phyloP scores from a whole-genome alignment of 1,284 basidiomycete species.

The Athelia sp. region DNA sequence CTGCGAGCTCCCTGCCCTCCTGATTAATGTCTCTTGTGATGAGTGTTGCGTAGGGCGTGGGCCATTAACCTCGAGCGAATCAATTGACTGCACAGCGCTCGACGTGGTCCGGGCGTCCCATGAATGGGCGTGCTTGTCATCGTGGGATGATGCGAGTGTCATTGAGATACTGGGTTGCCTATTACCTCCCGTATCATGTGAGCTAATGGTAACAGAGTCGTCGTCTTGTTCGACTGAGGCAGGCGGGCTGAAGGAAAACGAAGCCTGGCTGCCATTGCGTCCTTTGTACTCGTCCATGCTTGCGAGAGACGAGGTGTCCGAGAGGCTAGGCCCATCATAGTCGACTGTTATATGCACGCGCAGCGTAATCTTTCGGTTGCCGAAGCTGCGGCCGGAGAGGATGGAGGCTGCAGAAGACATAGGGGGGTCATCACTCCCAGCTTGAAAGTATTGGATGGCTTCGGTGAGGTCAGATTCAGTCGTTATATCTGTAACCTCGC shows the following conservation, averaged over 20 bases:
- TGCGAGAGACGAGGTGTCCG: slow-evolving; percentile 77
- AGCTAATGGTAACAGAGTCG: slow-evolving; percentile 69
- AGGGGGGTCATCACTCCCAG: slow-evolving; percentile 61
- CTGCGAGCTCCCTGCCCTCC: slow-evolving; percentile 9
- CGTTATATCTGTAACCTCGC: slow-evolving; percentile 65
- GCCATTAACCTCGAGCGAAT: neutral
- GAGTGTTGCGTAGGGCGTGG: slow-evolving; percentile 4
- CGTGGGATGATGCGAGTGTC: neutral
- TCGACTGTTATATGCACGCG: slow-evolving; percentile 75
- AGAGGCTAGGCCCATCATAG: slow-evolving; percentile 87
- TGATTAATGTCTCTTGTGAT: slow-evolving; percentile 2
- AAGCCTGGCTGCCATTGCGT: slow-evolving; percentile 54
- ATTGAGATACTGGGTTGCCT: neutral
- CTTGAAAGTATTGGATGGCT: slow-evolving; percentile 81
- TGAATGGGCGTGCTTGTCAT: neutral
- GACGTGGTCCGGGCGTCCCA: neutral
- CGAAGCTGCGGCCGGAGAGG: slow-evolving; percentile 66
- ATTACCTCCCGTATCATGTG: slow-evolving; percentile 47
- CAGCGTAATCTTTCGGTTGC: slow-evolving; percentile 66
- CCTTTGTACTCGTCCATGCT: slow-evolving; percentile 69
- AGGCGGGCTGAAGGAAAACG: slow-evolving; percentile 42
- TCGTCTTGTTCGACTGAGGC: slow-evolving; percentile 50
- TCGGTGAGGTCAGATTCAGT: slow-evolving; percentile 76
- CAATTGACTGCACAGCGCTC: slow-evolving; percentile 3
- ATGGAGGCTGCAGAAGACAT: slow-evolving; percentile 68